Evolutionary conservation across 2,329 filamentous ascomycete species (phyloP), one percentile per base, ranked within the genome.

Genomic region (Aureobasidium vineae): DNA sequence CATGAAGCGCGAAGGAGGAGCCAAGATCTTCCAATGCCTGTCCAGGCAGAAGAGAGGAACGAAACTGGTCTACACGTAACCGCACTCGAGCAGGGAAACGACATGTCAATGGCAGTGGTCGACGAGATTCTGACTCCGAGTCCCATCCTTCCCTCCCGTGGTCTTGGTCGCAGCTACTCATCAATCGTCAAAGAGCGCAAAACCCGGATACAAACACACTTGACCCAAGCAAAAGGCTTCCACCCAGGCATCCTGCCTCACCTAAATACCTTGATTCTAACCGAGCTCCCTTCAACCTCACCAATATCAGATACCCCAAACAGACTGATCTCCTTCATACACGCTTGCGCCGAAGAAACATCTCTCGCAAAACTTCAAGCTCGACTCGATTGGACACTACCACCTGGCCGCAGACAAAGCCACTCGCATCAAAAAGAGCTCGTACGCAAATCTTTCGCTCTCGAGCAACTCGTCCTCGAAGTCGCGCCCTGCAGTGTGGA

Each of bases 391-490:
- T 88, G 87, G 70, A 80, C 82, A 0, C 76, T 87, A 2, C 84
- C 85, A n/a, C 85, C 85, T 2, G 85, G 85, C 1, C 79, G 81
- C 53, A 79, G 79, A 68, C 80, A 84, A 8, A 76, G 78, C 8
- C 11, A 81, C 84, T 33, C 45, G 10, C 47, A 65, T 33, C 63
- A 52, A 69, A 75, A 77, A 50, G 79, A 83, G 67, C 79, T 81
- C 26, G 80, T 82, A 2, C 76, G 81, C 33, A 80, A 79, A 36
- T 76, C 85, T 2, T 88, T 88, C 70, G 83, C 83, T 1, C 75
- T 88, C 19, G 78, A 78, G 41, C 79, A 80, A n/a, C 77, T 88
- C 23, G 79, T 87, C 1, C 76, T 88, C 0, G 86, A 88, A 70
- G 79, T 85, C 61, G 79, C 77, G 11, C 77, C 79, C 1, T 74